Evolutionary conservation across 306 rosid genomes (phyloP), one percentile per base, ranked within the genome.

Genomic region (Prunus fruticosa): DNA sequence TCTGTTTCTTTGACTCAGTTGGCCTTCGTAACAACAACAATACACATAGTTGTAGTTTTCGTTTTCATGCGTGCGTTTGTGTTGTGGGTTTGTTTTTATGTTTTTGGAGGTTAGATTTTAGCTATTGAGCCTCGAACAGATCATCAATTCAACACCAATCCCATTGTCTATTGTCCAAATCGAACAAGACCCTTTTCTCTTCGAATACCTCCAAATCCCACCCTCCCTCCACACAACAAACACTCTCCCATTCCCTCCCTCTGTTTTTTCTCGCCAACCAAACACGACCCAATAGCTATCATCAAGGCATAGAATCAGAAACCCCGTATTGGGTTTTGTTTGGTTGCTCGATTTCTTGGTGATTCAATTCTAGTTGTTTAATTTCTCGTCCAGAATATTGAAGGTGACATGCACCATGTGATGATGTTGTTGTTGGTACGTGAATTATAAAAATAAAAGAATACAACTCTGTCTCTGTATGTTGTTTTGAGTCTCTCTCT

Each of bases 321-420:
- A 57, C 8, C 45, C 58, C 28, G 32, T 19, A 53, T 25, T 66
- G 65, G 66, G 20, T 41, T 58, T 58, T 57, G 22, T 49, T 49
- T 49, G 34, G 8, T 3, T 25, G 12, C 12, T 23, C 12, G 20
- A 34, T 72, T 65, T 76, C 65, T 52, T 6, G 20, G 63, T 53
- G 27, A 41, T 60, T 57, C 67, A 18, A 13, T 20, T 62, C 67
- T 19, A 13, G 19, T 25, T 27, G 27, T 28, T 62, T 50, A 62
- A 47, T 75, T 64, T 62, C 4, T 64, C 14, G 25, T 34, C 27
- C 8, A 64, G 25, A 34, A 46, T 49, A 49, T 22, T 46, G 58
- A 47, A 22, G 58, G 22, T 75, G 76, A 76, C 94, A 87, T 89
- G 91, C 93, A 87, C 82, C 87, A 82, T 72, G 80, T 75, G 75